phyloP scores from a whole-genome alignment of 2,329 filamentous ascomycete genomes.

The Fusarium musae region DNA sequence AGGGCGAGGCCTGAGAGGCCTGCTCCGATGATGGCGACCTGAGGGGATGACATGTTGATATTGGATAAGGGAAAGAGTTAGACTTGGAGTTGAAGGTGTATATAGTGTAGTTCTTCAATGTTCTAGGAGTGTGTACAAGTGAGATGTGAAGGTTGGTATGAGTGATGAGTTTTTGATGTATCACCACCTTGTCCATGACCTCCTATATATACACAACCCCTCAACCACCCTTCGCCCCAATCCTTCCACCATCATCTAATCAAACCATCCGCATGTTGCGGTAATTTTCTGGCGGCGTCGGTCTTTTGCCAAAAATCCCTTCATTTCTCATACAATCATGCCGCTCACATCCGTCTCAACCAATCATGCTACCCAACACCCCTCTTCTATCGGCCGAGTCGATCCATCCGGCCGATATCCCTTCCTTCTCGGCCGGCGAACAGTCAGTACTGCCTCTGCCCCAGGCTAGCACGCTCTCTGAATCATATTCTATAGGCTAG shows the following conservation, averaged over 20 bases:
- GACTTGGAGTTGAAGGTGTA: fast-evolving
- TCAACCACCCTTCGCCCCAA: not conserved
- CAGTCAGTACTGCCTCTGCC: not conserved
- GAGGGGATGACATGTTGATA: conserved; percentile 13
- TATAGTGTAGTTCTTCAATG: too few species aligned
- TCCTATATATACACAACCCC: conserved; percentile 15
- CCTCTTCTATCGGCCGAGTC: conserved; percentile 5
- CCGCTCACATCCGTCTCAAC: not conserved
- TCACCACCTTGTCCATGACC: too few species aligned
- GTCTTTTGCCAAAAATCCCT: not conserved
- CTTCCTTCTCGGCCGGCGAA: not conserved
- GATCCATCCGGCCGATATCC: not conserved
- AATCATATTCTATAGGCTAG: not conserved
- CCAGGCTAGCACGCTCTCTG: fast-evolving
- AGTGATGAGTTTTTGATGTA: not conserved
- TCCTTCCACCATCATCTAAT: fast-evolving
- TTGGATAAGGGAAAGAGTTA: fast-evolving
- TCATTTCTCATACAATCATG: not conserved
- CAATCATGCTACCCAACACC: not conserved
- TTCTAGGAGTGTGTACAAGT: fast-evolving
- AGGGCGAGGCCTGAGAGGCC: conserved; percentile 63
- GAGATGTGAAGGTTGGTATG: fast-evolving
- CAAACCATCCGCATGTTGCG: fast-evolving
- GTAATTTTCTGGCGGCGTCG: not conserved
- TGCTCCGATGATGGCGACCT: conserved; percentile 48